Percentiles rank a stretch among this genome's conserved stretches.
Evolutionary conservation across 179 eudicot genomes (phyloP).

Genomic region (Gypsophila paniculata): DNA sequence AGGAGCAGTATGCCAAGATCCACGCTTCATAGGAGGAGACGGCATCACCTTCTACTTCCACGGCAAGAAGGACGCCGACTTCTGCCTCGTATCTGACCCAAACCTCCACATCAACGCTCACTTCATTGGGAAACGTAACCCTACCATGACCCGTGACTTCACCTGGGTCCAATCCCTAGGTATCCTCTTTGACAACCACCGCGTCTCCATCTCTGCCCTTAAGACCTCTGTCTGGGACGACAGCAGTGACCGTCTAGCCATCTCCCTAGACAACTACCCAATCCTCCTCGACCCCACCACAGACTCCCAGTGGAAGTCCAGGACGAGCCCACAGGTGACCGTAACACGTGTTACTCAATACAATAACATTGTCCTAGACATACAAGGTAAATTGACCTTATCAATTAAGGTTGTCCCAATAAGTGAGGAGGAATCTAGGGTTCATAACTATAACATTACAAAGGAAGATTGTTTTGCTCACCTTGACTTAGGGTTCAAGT

Average conservation of each 20-base stretch:
- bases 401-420: constrained; percentile 55
- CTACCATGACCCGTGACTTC: constrained; percentile 53
- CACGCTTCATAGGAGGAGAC: constrained; percentile 62
- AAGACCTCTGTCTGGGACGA: constrained; percentile 59
- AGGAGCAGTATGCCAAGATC: constrained; percentile 78
- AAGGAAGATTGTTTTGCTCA: constrained; percentile 67
- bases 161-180: constrained; percentile 75
- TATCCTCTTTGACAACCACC: constrained; percentile 54
- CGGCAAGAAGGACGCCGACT: constrained; percentile 59
- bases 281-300: constrained; percentile 29
- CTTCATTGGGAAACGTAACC: constrained; percentile 58
- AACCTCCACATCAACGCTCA: constrained; percentile 76
- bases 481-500: constrained; percentile 59
- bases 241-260: constrained; percentile 39
- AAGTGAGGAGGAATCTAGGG: constrained; percentile 46
- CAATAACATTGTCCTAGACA: constrained; percentile 35
- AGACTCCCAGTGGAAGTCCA: constrained; percentile 30
- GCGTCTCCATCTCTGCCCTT: constrained; percentile 51
- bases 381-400: constrained; percentile 47
- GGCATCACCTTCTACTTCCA: constrained; percentile 76
- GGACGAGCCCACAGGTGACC: constrained; percentile 21
- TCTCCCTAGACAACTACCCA: constrained; percentile 42
- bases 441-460: constrained; percentile 63
- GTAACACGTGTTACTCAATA: constrained; percentile 22
- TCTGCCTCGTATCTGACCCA: constrained; percentile 63